Conservation (phyloP, 495 filamentous ascomycete genomes). For the Xylaria acuta region DNA sequence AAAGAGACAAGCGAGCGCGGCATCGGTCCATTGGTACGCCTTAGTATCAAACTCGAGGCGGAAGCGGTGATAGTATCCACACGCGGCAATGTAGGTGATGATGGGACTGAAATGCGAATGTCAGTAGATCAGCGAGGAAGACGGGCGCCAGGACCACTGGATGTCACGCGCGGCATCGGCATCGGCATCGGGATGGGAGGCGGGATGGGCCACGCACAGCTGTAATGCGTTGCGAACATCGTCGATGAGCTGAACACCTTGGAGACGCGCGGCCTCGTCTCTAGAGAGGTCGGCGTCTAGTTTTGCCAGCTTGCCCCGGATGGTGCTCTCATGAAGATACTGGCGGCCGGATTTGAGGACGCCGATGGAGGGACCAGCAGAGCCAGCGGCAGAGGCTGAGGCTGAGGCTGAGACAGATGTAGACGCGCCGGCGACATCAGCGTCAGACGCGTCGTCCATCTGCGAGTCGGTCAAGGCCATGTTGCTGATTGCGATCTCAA, state of each 20-base stretch:
- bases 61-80: slow-evolving; percentile 87
- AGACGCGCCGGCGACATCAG: slow-evolving; percentile 11
- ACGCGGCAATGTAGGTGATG: slow-evolving; percentile 83
- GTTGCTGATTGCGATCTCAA: slow-evolving; percentile 4
- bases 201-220: slow-evolving; percentile 59
- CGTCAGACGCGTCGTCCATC: slow-evolving; percentile 26
- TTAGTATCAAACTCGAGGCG: slow-evolving; percentile 76
- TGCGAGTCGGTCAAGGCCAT: slow-evolving; percentile 22
- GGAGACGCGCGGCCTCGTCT: slow-evolving; percentile 74
- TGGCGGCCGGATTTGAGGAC: slow-evolving; percentile 24
- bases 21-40: slow-evolving; percentile 75
- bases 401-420: background rate
- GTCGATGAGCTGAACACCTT: slow-evolving; percentile 83
- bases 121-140: background rate
- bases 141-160: background rate
- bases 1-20: slow-evolving; percentile 85
- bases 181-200: background rate
- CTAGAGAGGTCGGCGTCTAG: slow-evolving; percentile 23
- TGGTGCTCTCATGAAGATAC: slow-evolving; percentile 24
- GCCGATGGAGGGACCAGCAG: slow-evolving; percentile 23
- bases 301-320: slow-evolving; percentile 28
- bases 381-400: slow-evolving; percentile 10
- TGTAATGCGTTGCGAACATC: slow-evolving; percentile 72
- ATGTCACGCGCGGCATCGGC: background rate
- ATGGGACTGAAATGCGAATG: slow-evolving; percentile 63